Conservation (phyloP, 169 alveolate genomes). For the Eimeria falciformis region DNA sequence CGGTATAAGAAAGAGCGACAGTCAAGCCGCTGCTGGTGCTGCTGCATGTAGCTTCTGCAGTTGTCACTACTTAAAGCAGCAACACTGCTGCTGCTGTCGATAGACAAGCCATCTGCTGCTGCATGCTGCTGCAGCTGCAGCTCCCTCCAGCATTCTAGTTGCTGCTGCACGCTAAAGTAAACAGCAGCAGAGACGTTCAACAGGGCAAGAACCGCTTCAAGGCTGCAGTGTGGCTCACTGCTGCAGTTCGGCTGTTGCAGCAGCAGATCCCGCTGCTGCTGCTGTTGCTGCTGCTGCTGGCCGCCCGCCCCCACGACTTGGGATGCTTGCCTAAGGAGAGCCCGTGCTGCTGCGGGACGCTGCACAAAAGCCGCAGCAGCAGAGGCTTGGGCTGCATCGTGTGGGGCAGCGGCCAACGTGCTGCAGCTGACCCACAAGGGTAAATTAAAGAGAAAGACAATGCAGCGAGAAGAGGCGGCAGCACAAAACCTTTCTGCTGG, state of each 20-base stretch:
- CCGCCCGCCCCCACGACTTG: slow-evolving; percentile 19
- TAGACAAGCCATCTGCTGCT: neutral
- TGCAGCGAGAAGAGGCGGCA: slow-evolving; percentile 59
- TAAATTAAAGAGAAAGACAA: slow-evolving; percentile 23
- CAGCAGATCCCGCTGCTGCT: neutral
- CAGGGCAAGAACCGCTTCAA: slow-evolving; percentile 31
- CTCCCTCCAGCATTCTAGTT: slow-evolving; percentile 64
- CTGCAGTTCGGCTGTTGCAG: neutral
- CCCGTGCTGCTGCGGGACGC: slow-evolving; percentile 51
- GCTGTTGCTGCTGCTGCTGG: slow-evolving; percentile 39
- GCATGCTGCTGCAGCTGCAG: slow-evolving; percentile 64
- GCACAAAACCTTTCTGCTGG: neutral
- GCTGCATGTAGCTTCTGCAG: neutral
- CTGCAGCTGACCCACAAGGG: slow-evolving; percentile 59
- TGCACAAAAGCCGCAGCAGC: slow-evolving; percentile 67
- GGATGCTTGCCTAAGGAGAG: slow-evolving; percentile 24
- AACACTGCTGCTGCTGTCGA: neutral
- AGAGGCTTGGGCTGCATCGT: slow-evolving; percentile 64
- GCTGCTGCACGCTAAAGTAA: slow-evolving; percentile 48
- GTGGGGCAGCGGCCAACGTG: slow-evolving; percentile 62
- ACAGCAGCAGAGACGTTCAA: slow-evolving; percentile 50
- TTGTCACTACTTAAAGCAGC: neutral
- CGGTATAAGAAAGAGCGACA: neutral
- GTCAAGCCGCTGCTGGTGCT: slow-evolving; percentile 21
- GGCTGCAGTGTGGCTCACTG: slow-evolving; percentile 29